These are phyloP conservation scores for Penicillium turbatum DNA, from an alignment of 495 filamentous ascomycete species.

Conservation along the genomic window DNA sequence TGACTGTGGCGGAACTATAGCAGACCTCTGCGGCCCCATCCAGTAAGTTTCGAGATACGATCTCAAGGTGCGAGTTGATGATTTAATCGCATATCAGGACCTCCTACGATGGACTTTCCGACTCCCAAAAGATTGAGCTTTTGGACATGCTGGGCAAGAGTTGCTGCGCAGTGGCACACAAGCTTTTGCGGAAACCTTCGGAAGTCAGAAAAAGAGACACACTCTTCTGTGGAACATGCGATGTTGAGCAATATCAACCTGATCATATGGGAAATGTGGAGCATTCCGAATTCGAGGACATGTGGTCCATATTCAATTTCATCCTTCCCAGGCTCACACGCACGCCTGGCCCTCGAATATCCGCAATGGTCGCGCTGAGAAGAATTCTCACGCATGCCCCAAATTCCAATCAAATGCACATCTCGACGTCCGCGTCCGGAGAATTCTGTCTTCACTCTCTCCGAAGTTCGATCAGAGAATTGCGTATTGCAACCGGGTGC, in stretches of 20 bases:
- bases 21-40: constrained; percentile 22
- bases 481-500: constrained; percentile 75
- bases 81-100: constrained; percentile 16
- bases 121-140: constrained; percentile 31
- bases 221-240: constrained; percentile 36
- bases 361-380: constrained; percentile 67
- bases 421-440: constrained; percentile 61
- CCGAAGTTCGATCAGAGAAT: constrained; percentile 76
- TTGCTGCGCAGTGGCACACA: constrained; percentile 41
- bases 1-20: constrained; percentile 16
- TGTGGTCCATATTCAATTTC: constrained; percentile 51
- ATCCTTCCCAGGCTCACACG: constrained; percentile 57
- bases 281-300: constrained; percentile 35
- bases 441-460: constrained; percentile 78
- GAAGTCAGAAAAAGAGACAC: constrained; percentile 19
- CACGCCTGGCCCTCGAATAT: constrained; percentile 58
- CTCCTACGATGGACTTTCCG: constrained; percentile 23
- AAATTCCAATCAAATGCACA: constrained; percentile 53
- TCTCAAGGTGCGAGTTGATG: not conserved
- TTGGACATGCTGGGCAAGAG: constrained; percentile 37
- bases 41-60: constrained; percentile 24
- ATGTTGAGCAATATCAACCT: constrained; percentile 21
- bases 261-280: constrained; percentile 19
- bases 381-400: constrained; percentile 62
- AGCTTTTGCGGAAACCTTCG: constrained; percentile 12